phyloP scores from a whole-genome alignment of 2,329 filamentous ascomycete species.

The Talaromyces sp. region DNA sequence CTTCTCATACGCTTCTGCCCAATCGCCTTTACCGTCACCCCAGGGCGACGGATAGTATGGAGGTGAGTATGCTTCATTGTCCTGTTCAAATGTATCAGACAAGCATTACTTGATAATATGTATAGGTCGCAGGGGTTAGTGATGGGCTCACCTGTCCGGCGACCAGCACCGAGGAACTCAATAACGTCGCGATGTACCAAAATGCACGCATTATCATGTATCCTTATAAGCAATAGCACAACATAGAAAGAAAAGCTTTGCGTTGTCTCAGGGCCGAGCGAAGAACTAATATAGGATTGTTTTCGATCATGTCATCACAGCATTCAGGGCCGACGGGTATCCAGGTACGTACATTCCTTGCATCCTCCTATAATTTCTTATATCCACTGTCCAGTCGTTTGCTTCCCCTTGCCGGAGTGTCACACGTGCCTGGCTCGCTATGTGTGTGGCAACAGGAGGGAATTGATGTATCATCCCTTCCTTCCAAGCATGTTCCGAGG shows the following conservation, averaged over 20 bases:
- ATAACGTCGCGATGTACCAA: neutral
- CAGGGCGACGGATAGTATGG: conserved; percentile 84
- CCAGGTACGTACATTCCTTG: conserved; percentile 7
- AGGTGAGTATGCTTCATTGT: conserved; percentile 45
- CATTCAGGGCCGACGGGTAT: neutral
- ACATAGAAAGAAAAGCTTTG: neutral
- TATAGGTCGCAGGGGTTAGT: neutral
- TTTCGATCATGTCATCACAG: neutral
- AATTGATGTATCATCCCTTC: conserved; percentile 5
- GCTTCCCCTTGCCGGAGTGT: neutral
- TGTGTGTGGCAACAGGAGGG: neutral
- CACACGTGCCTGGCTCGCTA: conserved; percentile 4
- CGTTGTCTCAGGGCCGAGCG: neutral
- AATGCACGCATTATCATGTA: conserved; percentile 4
- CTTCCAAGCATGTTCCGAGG: conserved; percentile 4
- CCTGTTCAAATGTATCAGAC: neutral
- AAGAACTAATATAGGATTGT: neutral
- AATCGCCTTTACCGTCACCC: conserved; percentile 69
- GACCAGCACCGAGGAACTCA: neutral
- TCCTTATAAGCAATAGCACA: neutral
- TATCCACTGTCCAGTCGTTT: neutral
- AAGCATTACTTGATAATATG: neutral
- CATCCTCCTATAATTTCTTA: neutral
- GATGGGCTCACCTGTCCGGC: neutral
- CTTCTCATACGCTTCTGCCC: conserved; percentile 70